These are phyloP conservation scores for Oidium heveae DNA, from an alignment of 2,329 filamentous ascomycete genomes.

Conservation along the genomic window DNA sequence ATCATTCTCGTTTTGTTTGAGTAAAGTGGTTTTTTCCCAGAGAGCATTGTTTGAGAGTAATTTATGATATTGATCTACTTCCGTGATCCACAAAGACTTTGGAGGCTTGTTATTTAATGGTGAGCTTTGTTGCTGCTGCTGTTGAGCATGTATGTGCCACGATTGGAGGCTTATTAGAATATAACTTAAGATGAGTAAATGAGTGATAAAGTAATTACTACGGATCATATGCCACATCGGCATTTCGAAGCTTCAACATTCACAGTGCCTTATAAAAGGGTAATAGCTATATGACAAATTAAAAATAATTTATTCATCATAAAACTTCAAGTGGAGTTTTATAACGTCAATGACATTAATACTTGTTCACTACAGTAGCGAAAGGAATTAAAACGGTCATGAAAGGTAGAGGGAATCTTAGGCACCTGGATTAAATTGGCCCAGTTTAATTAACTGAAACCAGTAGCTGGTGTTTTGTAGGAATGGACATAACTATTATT, in stretches of 20 bases:
- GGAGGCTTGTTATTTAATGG: neutral
- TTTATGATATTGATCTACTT: neutral
- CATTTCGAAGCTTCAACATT: neutral
- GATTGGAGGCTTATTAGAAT: slow-evolving; percentile 26
- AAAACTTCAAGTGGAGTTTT: no score
- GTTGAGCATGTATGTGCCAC: slow-evolving; percentile 36
- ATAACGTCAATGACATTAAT: no score
- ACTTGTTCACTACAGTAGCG: no score
- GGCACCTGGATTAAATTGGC: no score
- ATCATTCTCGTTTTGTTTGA: slow-evolving; percentile 26
- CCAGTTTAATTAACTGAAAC: no score
- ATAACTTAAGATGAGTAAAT: neutral
- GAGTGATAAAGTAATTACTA: neutral
- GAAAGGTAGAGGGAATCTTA: no score
- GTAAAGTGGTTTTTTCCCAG: slow-evolving; percentile 12
- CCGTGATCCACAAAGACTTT: neutral
- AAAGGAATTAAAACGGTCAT: no score
- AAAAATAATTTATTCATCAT: neutral
- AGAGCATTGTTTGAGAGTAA: slow-evolving; percentile 9
- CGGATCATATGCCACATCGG: neutral
- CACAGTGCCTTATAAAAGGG: neutral
- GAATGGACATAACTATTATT: no score
- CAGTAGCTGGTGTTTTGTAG: no score
- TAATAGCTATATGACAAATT: neutral
- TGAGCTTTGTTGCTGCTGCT: slow-evolving; percentile 17